Base-by-base conservation (phyloP, 2,329 filamentous ascomycete species). In the Epichloe sp. region DNA sequence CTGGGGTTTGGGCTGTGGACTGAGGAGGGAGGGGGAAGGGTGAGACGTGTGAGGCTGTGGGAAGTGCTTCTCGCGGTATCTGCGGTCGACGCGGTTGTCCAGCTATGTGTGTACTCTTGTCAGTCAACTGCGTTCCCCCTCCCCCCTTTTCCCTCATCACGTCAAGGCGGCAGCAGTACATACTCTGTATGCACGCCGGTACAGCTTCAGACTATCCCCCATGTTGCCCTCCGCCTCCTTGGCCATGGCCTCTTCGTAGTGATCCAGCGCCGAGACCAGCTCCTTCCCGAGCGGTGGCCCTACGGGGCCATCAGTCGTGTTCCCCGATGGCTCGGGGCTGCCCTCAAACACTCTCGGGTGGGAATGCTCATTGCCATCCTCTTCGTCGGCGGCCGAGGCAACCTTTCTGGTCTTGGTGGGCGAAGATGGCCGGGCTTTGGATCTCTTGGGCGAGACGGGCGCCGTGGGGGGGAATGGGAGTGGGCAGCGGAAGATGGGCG, bases 1-100 rank as follows among this genome's bases (percentile, higher is more conserved):
- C 38, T 45, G 57, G 26, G 17, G 55, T 55, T 37, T 56, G 56
- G 56, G 7, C 70, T 68, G 62, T 78, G 82, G 55, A 15, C 75
- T 68, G 23, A 21, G 21, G 23, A 5, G 1, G 56, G 72, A n/a
- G n/a, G 68, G 19, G 3, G 19, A 3, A 19, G 19, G 8, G 49
- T 40, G 40, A 17, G 58, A 57, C 10, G 40, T 79, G 74, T 2
- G 35, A 31, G 36, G 14, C 15, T 47, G 37, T 4, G 90, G 85
- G 61, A 93, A 96, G 68, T 97, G 83, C 70, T 97, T 97, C 61
- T 88, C 85, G 60, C 87, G 86, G 71, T 96, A 98, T 52, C 79
- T 76, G 60, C 87, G 80, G 65, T 98, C 89, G 49, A 98, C 91
- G 14, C 76, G 73, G 51, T 83, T 76, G 64, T 97, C 93, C 67